phyloP scores from a whole-genome alignment of 148 eudicot species.

The Vaccinium vitisidaea region DNA sequence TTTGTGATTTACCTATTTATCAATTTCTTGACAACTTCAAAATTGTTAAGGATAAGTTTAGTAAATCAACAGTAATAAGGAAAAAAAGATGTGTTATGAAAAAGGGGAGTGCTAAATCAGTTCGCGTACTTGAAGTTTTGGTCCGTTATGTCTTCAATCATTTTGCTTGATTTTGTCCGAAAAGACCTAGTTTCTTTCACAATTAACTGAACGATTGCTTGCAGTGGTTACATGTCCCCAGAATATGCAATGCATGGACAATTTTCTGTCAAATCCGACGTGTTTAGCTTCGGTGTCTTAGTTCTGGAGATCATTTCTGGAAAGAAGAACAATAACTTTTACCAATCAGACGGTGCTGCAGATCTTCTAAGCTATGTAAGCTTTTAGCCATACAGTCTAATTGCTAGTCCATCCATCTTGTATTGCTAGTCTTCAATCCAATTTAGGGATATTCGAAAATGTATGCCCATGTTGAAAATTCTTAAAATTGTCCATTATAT shows the following conservation, averaged over 20 bases:
- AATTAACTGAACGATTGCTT: not conserved
- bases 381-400: not conserved
- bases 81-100: not conserved
- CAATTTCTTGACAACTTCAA: not conserved
- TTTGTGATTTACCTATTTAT: not conserved
- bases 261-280: conserved; percentile 54
- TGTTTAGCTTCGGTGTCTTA: conserved; percentile 55
- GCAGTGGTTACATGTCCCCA: conserved; percentile 29
- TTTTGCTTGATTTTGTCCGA: not conserved
- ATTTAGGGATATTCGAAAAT: not conserved
- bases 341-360: not conserved
- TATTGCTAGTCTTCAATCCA: not conserved
- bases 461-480: not conserved
- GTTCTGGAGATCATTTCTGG: conserved; percentile 43
- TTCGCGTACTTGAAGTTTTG: not conserved
- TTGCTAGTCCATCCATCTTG: too few species aligned
- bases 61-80: not conserved
- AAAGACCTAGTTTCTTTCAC: not conserved
- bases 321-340: conserved; percentile 24
- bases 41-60: not conserved
- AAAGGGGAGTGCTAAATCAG: not conserved
- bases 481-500: not conserved
- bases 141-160: not conserved
- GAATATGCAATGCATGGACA: conserved; percentile 47
- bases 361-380: conserved; percentile 39